Evolutionary conservation across 352 stramenopile genomes (phyloP), one percentile per base, ranked within the genome.

Genomic region (Phytophthora megakarya): DNA sequence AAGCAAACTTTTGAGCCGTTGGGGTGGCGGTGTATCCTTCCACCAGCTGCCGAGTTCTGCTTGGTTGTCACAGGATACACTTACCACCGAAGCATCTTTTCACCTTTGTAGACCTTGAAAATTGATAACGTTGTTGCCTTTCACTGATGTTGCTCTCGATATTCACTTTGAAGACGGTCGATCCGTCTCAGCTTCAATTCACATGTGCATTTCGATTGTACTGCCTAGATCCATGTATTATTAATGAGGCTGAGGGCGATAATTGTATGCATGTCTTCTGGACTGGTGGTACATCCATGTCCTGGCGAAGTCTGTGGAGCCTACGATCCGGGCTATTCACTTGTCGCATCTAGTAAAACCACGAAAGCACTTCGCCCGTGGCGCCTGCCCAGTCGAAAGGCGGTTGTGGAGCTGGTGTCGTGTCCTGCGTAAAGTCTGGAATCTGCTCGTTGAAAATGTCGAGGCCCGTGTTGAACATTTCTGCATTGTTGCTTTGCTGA

Each of bases 381-480:
- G 62, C 56, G 32, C 56, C 54, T 13, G 53, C 59, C 51, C 63
- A 70, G 28, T 75, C 57, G 40, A 68, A 61, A 8, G 42, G 49
- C 45, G 55, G 52, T 13, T 23, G 38, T 26, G 32, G 40, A 18
- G 35, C 8, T 9, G 55, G 56, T 25, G 52, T 68, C 39, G 51
- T 52, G 32, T 68, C 65, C 46, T 68, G 58, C 28, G 58, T 72
- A 43, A 72, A 72, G 23, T 72, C 65, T 12, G 65, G 65, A n/a
- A 72, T 68, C 58, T 68, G 65, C 46, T 71, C 67, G 32, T 13
- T 70, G 49, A 71, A 71, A 50, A 75, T 66, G 37, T 75, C 67
- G 26, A 70, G 26, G 47, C 59, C 53, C 10, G 51, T 33, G 40
- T 47, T 61, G 19, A 70, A 61, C 35, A 45, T 47, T 21, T 71